Percentiles rank a stretch among this genome's conserved stretches.
phyloP scores from a whole-genome alignment of 768 basidiomycete genomes.

The Serendipita sp. region DNA sequence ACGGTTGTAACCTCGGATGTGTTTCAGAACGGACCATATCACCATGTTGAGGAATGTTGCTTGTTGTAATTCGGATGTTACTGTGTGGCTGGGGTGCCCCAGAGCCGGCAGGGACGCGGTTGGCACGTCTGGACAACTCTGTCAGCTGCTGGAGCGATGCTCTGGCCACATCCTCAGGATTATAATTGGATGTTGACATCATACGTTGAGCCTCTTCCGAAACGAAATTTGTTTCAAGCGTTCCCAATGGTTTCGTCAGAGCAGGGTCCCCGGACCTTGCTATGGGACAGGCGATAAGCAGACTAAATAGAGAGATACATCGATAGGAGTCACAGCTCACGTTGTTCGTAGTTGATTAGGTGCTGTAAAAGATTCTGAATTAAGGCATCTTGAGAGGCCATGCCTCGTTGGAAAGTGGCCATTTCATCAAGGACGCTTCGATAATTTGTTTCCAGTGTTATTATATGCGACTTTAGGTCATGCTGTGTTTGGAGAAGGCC shows the following conservation, averaged over 20 bases:
- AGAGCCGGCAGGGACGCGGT: constrained; percentile 13
- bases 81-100: constrained; percentile 6
- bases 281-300: background rate
- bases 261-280: background rate
- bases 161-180: constrained; percentile 44
- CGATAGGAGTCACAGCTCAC: constrained; percentile 19
- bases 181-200: constrained; percentile 26
- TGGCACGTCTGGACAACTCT: constrained; percentile 53
- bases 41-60: too few species aligned
- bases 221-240: constrained; percentile 30
- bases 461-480: constrained; percentile 37
- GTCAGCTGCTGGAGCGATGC: constrained; percentile 64
- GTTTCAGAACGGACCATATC: background rate
- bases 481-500: constrained; percentile 32
- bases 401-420: constrained; percentile 53
- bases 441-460: constrained; percentile 45
- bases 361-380: constrained; percentile 72
- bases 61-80: background rate
- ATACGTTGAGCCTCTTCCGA: constrained; percentile 41
- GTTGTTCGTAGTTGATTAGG: constrained; percentile 55
- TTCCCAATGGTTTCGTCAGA: background rate
- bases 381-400: constrained; percentile 72
- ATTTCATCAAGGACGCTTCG: constrained; percentile 55
- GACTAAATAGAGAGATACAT: constrained; percentile 9
- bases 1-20: background rate